These are phyloP conservation scores for Podila verticillata DNA, from an alignment of 192 early-diverging fungal genomes.

Conservation along the genomic window DNA sequence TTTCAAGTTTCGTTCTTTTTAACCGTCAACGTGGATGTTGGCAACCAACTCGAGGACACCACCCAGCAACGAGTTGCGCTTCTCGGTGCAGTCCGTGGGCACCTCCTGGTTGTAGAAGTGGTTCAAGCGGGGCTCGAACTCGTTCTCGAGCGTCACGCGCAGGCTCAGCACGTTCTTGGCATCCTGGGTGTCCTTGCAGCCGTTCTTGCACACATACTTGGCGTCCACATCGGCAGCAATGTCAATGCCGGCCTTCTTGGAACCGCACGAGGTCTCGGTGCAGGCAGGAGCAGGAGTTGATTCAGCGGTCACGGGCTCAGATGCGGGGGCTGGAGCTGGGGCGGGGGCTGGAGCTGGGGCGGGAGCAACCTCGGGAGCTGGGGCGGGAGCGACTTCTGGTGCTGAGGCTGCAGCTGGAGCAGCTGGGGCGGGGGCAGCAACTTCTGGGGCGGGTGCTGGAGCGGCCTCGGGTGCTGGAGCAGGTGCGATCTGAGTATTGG, in stretches of 20 bases:
- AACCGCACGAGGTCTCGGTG: neutral
- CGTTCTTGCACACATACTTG: constrained; percentile 5
- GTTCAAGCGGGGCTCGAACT: constrained; percentile 3
- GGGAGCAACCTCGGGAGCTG: neutral
- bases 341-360: neutral
- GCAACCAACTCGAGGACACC: constrained; percentile 8
- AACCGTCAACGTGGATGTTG: neutral
- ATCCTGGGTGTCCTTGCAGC: constrained; percentile 7
- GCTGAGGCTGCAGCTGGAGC: neutral
- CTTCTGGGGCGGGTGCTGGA: neutral
- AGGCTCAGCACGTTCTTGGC: constrained; percentile 5
- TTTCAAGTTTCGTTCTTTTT: neutral
- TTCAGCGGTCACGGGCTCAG: neutral
- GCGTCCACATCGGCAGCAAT: neutral
- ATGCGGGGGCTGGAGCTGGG: neutral
- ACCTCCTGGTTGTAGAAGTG: constrained; percentile 12
- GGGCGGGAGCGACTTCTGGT: neutral
- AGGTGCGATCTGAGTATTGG: constrained; percentile 25
- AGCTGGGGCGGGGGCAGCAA: neutral
- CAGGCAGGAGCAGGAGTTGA: neutral
- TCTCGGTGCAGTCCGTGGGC: constrained; percentile 2
- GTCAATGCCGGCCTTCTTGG: constrained; percentile 5
- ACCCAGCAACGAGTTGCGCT: constrained; percentile 2
- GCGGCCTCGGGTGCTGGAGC: neutral
- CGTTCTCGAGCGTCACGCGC: constrained; percentile 9